Evolutionary conservation across 108 stramenopile genomes (phyloP), one percentile per base, ranked within the genome.

Genomic region (Nitzschia inconspicua): DNA sequence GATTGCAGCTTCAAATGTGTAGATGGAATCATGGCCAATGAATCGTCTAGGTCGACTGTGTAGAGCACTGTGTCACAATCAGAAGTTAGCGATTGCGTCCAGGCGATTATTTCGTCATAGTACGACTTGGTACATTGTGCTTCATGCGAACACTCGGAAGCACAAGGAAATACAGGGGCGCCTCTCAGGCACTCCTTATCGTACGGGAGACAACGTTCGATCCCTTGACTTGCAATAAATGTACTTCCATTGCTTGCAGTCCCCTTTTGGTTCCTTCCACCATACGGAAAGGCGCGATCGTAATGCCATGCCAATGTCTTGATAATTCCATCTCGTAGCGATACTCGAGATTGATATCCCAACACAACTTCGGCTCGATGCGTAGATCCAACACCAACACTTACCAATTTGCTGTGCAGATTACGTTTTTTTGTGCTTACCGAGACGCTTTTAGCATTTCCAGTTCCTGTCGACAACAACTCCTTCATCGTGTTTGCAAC

Each of bases 121-220:
- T 60, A 77, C 8, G 85, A 83, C 34, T 60, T 65, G 0, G 78
- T 78, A 41, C 90, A 92, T 55, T 77, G 73, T 3, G 63, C 68
- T 37, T 65, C 41, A 27, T 80, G 78, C 29, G 83, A 69, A 55
- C 90, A 92, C 53, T 92, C 90, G 8, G 83, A 85, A 4, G 87
- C 74, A 70, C 90, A 92, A 0, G 90, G 90, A 69, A 86, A 92
- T 11, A 88, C 81, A n/a, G 86, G 75, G 2, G 74, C 48, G 8
- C 83, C 90, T 20, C 71, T 80, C 6, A 88, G 71, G 46, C 90
- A 92, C 59, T 88, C 90, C 26, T 66, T 58, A 62, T 92, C 90
- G 31, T 64, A 73, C 1, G 77, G 83, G 18, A 58, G 56, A 49
- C 90, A 92, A 39, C 74, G 54, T 10, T 58, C 70, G 18, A 65